phyloP scores from a whole-genome alignment of 495 filamentous ascomycete genomes.

The Rusavskia elegans region DNA sequence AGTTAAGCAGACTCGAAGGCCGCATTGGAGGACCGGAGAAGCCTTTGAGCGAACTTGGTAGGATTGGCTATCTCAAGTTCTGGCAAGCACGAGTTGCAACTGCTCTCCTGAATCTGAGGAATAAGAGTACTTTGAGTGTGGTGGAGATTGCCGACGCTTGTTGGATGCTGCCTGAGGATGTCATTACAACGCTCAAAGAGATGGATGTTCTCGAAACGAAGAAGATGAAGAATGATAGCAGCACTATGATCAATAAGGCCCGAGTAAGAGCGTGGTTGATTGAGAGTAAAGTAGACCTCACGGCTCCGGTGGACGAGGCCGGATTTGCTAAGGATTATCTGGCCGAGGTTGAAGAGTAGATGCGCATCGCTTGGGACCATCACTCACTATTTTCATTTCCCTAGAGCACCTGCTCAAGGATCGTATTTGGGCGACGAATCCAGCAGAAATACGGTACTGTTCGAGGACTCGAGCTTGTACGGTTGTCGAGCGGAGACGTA shows the following conservation, averaged over 20 bases:
- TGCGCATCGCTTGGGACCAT: not conserved
- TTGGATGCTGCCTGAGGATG: conserved; percentile 70
- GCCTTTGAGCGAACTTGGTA: conserved; percentile 70
- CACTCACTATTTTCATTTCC: no score
- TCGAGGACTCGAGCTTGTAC: no score
- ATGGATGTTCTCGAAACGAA: conserved; percentile 57
- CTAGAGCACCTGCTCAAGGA: no score
- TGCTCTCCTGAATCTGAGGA: conserved; percentile 32
- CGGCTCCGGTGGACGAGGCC: conserved; percentile 32
- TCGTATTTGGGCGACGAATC: no score
- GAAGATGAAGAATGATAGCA: conserved; percentile 16
- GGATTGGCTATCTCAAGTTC: conserved; percentile 62
- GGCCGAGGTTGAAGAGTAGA: not conserved
- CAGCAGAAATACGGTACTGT: no score
- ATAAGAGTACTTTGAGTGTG: conserved; percentile 29
- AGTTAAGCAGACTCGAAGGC: conserved; percentile 71
- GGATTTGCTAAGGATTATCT: conserved; percentile 26
- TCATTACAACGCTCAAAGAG: conserved; percentile 57
- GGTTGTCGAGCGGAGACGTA: no score
- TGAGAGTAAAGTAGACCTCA: conserved; percentile 22
- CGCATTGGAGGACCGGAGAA: conserved; percentile 87
- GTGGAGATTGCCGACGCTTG: conserved; percentile 45
- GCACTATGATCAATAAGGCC: conserved; percentile 25
- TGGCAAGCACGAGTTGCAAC: conserved; percentile 71
- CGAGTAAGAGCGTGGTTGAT: conserved; percentile 31